Base-by-base conservation (phyloP, 805 yeast species). In the Zygosaccharomyces siamensis region DNA sequence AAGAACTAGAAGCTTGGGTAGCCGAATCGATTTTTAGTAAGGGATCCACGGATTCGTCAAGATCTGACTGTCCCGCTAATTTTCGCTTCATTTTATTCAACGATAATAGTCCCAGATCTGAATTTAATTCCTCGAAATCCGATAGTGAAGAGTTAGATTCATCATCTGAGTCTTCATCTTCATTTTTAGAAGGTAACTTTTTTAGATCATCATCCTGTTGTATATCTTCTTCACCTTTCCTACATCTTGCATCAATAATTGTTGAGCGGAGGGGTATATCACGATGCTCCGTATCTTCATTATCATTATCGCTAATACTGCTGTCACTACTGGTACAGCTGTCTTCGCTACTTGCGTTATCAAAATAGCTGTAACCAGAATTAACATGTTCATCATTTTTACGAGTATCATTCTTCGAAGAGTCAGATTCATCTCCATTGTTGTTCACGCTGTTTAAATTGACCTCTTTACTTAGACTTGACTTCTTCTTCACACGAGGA, bases 1-100 rank as follows among this genome's bases (percentile, higher is more conserved):
- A 44, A 26, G n/a, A 20, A 5, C 40, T 23, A 20, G 56, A 51
- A 27, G 47, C 45, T 23, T 53, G 54, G 1, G 46, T 26, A 16
- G 36, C 42, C 7, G 46, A 28, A n/a, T 32, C 46, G n/a, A 41
- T 43, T 20, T 57, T 56, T 8, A 56, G 51, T 37, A 64, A 53
- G 5, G 69, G 68, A 50, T 66, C 71, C 20, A 66, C 52, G 1
- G 63, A 56, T 16, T 62, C 66, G 14, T 65, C 68, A 5, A 49
- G 23, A 23, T 59, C 58, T 23, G 53, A 47, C 10, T 53, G 59
- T 21, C 64, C 57, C 10, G 50, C 55, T 12, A 64, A 46, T 39
- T 63, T 64, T 24, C 56, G 56, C 40, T 53, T 57, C 50, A 63
- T 53, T 40, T 62, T 64, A 30, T 57, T 56, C n/a, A 59, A 36